phyloP scores from a whole-genome alignment of 495 filamentous ascomycete genomes.

The Hyaloscypha hepaticicola region DNA sequence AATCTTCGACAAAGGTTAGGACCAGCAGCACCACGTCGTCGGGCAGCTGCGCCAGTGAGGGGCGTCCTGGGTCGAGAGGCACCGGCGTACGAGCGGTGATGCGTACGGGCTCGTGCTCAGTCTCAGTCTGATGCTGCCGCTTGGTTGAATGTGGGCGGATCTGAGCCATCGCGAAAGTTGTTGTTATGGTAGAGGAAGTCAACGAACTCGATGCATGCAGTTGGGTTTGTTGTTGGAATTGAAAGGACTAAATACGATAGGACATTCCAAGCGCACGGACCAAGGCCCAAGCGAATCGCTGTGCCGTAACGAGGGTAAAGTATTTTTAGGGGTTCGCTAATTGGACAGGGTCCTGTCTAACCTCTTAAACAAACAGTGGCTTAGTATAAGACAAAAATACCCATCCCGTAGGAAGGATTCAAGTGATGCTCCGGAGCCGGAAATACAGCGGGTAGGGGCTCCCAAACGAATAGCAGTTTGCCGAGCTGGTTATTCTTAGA shows the following conservation, averaged over 20 bases:
- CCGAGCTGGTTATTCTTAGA: too few relatives aligned
- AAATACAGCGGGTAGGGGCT: too few relatives aligned
- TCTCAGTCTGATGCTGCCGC: not conserved
- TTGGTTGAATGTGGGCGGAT: not conserved
- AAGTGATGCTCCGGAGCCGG: too few relatives aligned
- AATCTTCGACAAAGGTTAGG: conserved; percentile 14
- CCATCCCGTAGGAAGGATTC: too few relatives aligned
- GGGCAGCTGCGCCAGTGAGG: conserved; percentile 20
- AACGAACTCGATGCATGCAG: not conserved
- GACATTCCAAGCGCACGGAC: not conserved
- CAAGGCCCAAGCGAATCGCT: not conserved
- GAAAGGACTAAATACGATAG: not conserved
- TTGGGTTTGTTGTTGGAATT: not conserved
- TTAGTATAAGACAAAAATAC: too few relatives aligned
- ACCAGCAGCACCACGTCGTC: conserved; percentile 14
- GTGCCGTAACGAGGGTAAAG: not conserved
- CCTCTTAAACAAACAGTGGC: too few relatives aligned
- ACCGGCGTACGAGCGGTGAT: conserved; percentile 7
- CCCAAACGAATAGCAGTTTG: too few relatives aligned
- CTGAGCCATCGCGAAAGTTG: not conserved
- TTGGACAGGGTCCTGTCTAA: too few relatives aligned
- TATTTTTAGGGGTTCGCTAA: not conserved
- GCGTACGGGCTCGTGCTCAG: not conserved
- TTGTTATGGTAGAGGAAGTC: not conserved
- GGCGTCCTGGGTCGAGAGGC: conserved; percentile 14